phyloP scores from a whole-genome alignment of 768 basidiomycete genomes.

The Trametes gibbosa region DNA sequence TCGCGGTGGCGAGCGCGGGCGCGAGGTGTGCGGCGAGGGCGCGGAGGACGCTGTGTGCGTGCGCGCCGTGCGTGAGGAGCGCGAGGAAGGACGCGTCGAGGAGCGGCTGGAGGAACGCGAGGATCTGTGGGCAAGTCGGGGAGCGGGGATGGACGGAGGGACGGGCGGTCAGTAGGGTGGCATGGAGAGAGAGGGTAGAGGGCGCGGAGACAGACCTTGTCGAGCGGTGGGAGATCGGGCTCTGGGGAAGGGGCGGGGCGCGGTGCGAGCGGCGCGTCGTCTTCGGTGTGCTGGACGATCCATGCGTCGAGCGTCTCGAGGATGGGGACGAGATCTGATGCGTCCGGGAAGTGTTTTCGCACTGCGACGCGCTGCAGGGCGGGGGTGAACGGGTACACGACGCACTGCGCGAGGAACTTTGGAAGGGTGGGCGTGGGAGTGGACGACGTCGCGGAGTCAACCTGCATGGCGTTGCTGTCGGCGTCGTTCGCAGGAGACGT shows the following conservation, averaged over 20 bases:
- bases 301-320: conserved; percentile 49
- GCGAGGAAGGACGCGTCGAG: conserved; percentile 72
- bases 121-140: conserved; percentile 38
- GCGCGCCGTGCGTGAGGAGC: conserved; percentile 56
- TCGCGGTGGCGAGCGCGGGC: conserved; percentile 51
- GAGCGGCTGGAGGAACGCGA: conserved; percentile 59
- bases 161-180: conserved; percentile 1
- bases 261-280: conserved; percentile 38
- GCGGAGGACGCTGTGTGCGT: conserved; percentile 53
- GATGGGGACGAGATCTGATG: conserved; percentile 46
- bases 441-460: conserved; percentile 30
- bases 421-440: conserved; percentile 34
- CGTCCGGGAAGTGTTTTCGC: conserved; percentile 46
- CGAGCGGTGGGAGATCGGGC: conserved; percentile 37
- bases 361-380: conserved; percentile 48
- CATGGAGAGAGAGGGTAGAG: neutral
- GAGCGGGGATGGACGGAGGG: neutral
- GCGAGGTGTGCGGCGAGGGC: conserved; percentile 49
- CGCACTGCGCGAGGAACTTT: conserved; percentile 36
- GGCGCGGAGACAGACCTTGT: conserved; percentile 39
- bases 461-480: conserved; percentile 37
- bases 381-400: conserved; percentile 41
- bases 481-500: conserved; percentile 14
- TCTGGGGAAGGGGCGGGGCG: conserved; percentile 23
- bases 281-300: conserved; percentile 38